These are phyloP conservation scores for Calocybe gangraenosa DNA, from an alignment of 768 basidiomycete genomes.

Conservation along the genomic window DNA sequence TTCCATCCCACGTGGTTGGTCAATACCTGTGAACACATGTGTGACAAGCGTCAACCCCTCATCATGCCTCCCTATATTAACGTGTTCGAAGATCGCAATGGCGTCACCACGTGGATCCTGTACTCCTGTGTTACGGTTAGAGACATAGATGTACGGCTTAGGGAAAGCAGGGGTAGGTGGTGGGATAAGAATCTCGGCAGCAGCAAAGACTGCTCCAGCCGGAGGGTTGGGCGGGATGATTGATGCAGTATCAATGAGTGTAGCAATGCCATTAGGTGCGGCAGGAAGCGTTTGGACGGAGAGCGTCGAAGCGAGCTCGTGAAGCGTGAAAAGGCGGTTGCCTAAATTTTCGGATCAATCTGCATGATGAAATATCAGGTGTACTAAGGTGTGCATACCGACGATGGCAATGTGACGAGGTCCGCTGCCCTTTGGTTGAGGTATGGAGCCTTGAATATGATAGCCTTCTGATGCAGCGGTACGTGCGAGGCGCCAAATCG, in stretches of 20 bases:
- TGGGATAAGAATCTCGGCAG: constrained; percentile 63
- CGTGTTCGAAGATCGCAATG: constrained; percentile 55
- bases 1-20: constrained; percentile 66
- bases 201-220: constrained; percentile 41
- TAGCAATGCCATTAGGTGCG: constrained; percentile 46
- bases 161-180: constrained; percentile 41
- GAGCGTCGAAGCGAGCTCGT: constrained; percentile 54
- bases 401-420: constrained; percentile 53
- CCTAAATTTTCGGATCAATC: constrained; percentile 26
- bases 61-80: constrained; percentile 15
- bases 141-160: constrained; percentile 55
- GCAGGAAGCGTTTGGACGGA: constrained; percentile 54
- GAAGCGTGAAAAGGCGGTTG: constrained; percentile 45
- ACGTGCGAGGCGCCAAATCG: constrained; percentile 55
- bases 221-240: constrained; percentile 42
- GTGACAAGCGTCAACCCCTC: constrained; percentile 29
- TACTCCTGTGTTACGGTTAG: constrained; percentile 57
- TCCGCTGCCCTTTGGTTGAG: constrained; percentile 39
- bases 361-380: not conserved
- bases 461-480: constrained; percentile 39
- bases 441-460: constrained; percentile 50
- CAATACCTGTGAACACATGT: constrained; percentile 59
- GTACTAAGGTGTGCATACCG: constrained; percentile 20
- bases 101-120: constrained; percentile 53
- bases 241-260: constrained; percentile 44